Evolutionary conservation across 108 stramenopile genomes (phyloP).

Genomic region (Cyclotella atomus): DNA sequence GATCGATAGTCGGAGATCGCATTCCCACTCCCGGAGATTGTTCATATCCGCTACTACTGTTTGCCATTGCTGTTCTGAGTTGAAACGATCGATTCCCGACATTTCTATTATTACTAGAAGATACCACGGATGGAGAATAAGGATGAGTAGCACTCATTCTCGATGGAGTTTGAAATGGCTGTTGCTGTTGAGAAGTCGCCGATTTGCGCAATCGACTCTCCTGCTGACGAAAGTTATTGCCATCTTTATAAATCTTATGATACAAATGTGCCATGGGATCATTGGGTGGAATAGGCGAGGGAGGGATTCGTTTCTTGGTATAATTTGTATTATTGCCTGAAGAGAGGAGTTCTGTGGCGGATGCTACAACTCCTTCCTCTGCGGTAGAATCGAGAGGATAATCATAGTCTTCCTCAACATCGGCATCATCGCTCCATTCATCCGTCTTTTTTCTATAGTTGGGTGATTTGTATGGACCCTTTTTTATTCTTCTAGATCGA

Average conservation of each 20-base stretch:
- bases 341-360: background rate
- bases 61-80: too few relatives aligned
- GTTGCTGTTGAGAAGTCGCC: conserved; percentile 11
- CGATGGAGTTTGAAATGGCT: conserved; percentile 23
- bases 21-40: too few relatives aligned
- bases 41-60: background rate
- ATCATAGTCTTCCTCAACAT: conserved; percentile 45
- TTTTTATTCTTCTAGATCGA: conserved; percentile 17
- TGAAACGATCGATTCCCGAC: too few relatives aligned
- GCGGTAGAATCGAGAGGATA: conserved; percentile 21
- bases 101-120: background rate
- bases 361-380: background rate
- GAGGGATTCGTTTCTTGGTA: conserved; percentile 26
- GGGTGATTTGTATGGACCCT: conserved; percentile 10
- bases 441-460: conserved; percentile 70
- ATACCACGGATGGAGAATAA: background rate
- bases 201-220: conserved; percentile 40
- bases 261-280: conserved; percentile 45
- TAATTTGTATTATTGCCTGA: conserved; percentile 18
- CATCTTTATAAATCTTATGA: conserved; percentile 17
- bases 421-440: conserved; percentile 77
- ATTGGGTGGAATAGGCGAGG: conserved; percentile 15
- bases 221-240: conserved; percentile 30
- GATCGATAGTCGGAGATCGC: too few relatives aligned
- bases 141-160: conserved; percentile 19